phyloP scores from a whole-genome alignment of 2,329 filamentous ascomycete genomes.

The Pestalotiopsis fici region DNA sequence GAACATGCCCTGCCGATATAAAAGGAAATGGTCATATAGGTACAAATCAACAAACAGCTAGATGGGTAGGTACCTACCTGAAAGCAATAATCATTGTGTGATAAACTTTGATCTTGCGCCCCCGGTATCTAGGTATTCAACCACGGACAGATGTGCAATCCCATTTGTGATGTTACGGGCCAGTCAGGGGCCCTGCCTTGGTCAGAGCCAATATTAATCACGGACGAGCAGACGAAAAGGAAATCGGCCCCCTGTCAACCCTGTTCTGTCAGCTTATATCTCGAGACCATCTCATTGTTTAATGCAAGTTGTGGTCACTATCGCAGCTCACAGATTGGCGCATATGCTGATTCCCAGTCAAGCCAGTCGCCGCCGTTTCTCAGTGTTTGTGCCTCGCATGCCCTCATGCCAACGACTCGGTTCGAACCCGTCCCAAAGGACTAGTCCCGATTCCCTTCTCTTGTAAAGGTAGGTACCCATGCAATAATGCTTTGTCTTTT shows the following conservation, averaged over 20 bases:
- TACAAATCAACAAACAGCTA: background rate
- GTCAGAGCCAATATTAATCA: slow-evolving; percentile 6
- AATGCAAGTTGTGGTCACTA: background rate
- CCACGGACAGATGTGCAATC: background rate
- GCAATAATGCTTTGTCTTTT: background rate
- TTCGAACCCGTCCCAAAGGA: background rate
- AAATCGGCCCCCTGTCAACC: background rate
- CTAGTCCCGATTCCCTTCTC: background rate
- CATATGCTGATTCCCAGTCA: background rate
- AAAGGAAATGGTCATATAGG: too few species aligned
- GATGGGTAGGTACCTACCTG: background rate
- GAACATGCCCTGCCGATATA: too few species aligned
- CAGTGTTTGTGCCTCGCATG: background rate
- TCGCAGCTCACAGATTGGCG: background rate
- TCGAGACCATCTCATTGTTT: background rate
- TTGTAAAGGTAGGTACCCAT: background rate
- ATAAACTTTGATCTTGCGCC: background rate
- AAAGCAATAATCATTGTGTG: background rate
- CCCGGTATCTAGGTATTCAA: background rate
- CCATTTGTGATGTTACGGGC: background rate
- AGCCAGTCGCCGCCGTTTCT: background rate
- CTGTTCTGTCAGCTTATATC: background rate
- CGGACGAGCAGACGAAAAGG: slow-evolving; percentile 3
- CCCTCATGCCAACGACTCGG: background rate
- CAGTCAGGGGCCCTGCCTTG: slow-evolving; percentile 3